Evolutionary conservation across 495 filamentous ascomycete species (phyloP).

Genomic region (Podospora fimiseda): DNA sequence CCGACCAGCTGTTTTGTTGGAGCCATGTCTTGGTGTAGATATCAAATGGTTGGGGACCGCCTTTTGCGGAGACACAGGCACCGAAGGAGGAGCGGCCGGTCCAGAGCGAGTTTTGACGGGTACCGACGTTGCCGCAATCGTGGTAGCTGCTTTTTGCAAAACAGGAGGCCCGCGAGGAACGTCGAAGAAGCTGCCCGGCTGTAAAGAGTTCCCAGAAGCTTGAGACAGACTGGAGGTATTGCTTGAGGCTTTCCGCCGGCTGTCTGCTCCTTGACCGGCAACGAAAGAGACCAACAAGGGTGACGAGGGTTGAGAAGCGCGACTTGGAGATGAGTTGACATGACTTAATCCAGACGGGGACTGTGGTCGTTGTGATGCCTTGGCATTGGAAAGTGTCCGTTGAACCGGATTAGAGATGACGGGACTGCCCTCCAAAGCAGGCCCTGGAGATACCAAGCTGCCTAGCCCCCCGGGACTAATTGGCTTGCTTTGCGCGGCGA

Average conservation of each 20-base stretch:
- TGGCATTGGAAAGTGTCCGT: slow-evolving; percentile 72
- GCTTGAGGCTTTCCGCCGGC: slow-evolving; percentile 66
- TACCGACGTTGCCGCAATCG: slow-evolving; percentile 63
- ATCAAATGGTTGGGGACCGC: slow-evolving; percentile 23
- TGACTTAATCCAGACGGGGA: slow-evolving; percentile 79
- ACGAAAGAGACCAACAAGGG: slow-evolving; percentile 89
- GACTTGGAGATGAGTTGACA: slow-evolving; percentile 76
- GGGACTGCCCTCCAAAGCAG: slow-evolving; percentile 79
- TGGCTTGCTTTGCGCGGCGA: slow-evolving; percentile 57
- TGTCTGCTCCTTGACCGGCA: slow-evolving; percentile 51
- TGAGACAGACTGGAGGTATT: slow-evolving; percentile 79
- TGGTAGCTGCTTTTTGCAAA: slow-evolving; percentile 52
- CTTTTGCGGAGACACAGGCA: slow-evolving; percentile 45
- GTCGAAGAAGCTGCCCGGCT: slow-evolving; percentile 70
- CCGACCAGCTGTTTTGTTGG: slow-evolving; percentile 45
- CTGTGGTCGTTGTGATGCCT: slow-evolving; percentile 65
- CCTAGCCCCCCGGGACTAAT: slow-evolving; percentile 38
- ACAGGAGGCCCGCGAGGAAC: slow-evolving; percentile 53
- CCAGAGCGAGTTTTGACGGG: slow-evolving; percentile 66
- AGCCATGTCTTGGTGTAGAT: slow-evolving; percentile 41
- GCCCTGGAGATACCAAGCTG: slow-evolving; percentile 41
- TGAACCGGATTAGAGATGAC: slow-evolving; percentile 72
- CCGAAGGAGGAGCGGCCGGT: slow-evolving; percentile 41
- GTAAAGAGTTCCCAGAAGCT: slow-evolving; percentile 64
- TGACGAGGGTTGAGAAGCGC: slow-evolving; percentile 88